These are phyloP conservation scores for Diaporthe ampelina DNA, from an alignment of 2,329 filamentous ascomycete genomes.

Conservation along the genomic window DNA sequence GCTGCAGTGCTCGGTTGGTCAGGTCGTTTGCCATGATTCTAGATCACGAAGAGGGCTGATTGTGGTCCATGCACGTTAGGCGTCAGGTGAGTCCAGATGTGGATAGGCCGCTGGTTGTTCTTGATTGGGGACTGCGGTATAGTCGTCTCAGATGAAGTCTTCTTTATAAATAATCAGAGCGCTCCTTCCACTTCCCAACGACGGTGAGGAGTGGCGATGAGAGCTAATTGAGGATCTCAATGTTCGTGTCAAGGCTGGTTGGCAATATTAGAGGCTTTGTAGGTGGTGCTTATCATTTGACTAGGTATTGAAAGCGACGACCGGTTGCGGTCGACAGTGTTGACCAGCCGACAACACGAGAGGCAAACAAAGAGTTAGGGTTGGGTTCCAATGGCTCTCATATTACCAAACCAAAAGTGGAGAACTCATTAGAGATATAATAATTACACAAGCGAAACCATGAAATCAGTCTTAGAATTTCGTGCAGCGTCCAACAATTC, in stretches of 20 bases:
- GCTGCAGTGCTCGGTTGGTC: neutral
- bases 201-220: neutral
- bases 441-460: neutral
- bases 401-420: neutral
- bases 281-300: neutral
- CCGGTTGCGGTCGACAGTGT: neutral
- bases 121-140: too few species aligned
- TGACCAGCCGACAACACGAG: neutral
- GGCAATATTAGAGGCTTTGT: neutral
- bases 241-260: neutral
- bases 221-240: neutral
- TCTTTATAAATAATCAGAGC: too few species aligned
- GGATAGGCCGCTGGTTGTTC: too few species aligned
- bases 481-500: too few species aligned
- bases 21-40: neutral
- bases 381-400: too few species aligned
- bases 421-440: neutral
- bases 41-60: neutral
- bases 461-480: too few species aligned
- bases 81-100: neutral
- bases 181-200: too few species aligned
- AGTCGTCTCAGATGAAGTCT: too few species aligned
- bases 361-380: neutral
- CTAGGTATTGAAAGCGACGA: neutral
- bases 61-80: neutral